Evolutionary conservation across 768 basidiomycete species (phyloP), one percentile per base, ranked within the genome.

Genomic region (Macrolepiota fuliginosa): DNA sequence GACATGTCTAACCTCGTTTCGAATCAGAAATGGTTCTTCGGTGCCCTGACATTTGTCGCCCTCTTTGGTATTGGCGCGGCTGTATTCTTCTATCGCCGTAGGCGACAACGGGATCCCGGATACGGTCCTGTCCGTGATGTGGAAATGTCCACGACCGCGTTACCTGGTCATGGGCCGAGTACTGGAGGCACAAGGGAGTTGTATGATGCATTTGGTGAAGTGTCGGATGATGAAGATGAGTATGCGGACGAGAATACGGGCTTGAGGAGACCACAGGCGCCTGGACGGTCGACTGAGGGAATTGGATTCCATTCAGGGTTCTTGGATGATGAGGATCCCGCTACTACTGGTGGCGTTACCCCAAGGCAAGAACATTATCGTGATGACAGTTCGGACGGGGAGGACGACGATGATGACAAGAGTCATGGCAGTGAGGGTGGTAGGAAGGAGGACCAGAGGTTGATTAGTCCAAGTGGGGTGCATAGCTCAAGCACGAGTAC

Each of bases 151-250:
- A 94, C 98, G 93, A 85, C 81, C 54, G 71, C 88, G 3, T 72
- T 97, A 32, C 79, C 83, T 19, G 73, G 77, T 40, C 58, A 49
- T n/a, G 50, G 29, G 24, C 65, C 68, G 22, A 72, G 80, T 24
- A 81, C 39, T 81, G 88, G 54, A 75, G 76, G 19, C 19, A 91
- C 94, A 54, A 90, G 90, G 76, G 96, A 98, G 74, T 71, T 99
- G 63, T 98, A 98, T 68, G 95, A 98, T 73, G 96, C 96, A 17
- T 98, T 98, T 74, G 94, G 94, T 37, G 94, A 94, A 69, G 82
- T 88, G 27, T 90, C 89, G 32, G 94, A 93, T 63, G 90, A 92
- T 49, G 90, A 89, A 15, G 88, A 92, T 35, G 87, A 87, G 19
- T 88, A 90, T 61, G 86, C 77, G 13, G 85, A 92, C 67, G 94